Base-by-base conservation (phyloP, 805 yeast species). In the Wickerhamiella brachini region DNA sequence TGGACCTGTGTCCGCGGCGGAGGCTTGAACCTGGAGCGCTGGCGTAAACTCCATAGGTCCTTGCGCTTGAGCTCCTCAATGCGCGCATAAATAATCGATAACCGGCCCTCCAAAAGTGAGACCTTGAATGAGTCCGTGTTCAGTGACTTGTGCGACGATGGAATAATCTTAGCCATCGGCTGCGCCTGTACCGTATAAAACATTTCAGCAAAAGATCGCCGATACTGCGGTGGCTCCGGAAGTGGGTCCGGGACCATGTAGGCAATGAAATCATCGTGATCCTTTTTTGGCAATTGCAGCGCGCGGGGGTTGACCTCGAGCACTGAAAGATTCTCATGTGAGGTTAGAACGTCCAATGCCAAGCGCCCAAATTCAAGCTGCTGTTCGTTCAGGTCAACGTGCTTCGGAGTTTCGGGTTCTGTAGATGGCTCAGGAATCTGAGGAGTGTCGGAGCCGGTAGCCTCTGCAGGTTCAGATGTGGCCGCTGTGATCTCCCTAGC, bases 51-150 rank as follows among this genome's bases (percentile, higher is more conserved):
- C 97, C 98, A 93, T 59, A 85, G 80, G 1, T 85, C 84, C 52
- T 83, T 82, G 46, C 95, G 72, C 64, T 87, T 86, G 55, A 93
- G 72, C 64, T 90, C 97, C 62, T 90, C 97, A 46, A 93, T 89
- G 54, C 97, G 73, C 1, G 94, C 83, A 59, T 87, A 84, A 18
- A 87, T 79, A 10, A 88, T 96, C 0, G 95, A 85, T 2, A 90
- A 80, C 62, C 89, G 84, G 3, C 96, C 95, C 62, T 93, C 98
- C 13, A 86, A 76, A 34, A 89, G 69, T 0, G 95, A 85, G 59
- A 83, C 77, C 61, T 87, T 95, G 67, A 79, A 93, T 51, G 85
- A 79, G 49, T 86, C 90, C 0, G 97, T 85, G 31, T 88, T 79
- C 39, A 90, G 71, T 0, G 85, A 81, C 62, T 93, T 93, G 61